Percentiles rank a stretch among this genome's conserved stretches.
phyloP scores from a whole-genome alignment of 176 grass and related monocot species.

The Tillandsia fasciculata region DNA sequence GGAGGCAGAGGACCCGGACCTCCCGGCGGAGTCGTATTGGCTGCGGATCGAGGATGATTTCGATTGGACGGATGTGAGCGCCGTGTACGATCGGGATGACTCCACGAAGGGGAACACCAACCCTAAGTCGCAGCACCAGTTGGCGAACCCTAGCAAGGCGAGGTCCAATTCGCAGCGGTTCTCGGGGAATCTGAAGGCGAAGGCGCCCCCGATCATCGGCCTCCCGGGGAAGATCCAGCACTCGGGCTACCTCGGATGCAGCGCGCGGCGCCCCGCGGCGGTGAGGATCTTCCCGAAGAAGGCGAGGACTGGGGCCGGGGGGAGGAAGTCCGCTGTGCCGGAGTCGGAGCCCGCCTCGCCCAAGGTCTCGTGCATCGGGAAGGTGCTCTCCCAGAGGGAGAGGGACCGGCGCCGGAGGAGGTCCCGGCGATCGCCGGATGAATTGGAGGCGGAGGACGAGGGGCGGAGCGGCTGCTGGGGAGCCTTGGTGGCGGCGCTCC shows the following conservation, averaged over 20 bases:
- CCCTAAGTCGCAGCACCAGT: slow-evolving; percentile 53
- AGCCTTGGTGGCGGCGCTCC: slow-evolving; percentile 30
- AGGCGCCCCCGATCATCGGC: slow-evolving; percentile 47
- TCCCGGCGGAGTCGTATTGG: slow-evolving; percentile 33
- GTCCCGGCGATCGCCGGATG: neutral
- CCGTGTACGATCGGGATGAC: slow-evolving; percentile 76
- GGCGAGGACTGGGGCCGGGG: slow-evolving; percentile 27
- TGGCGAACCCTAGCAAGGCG: neutral
- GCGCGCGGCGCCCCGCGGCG: slow-evolving; percentile 24
- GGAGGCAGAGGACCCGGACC: neutral
- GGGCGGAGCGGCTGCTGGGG: slow-evolving; percentile 35
- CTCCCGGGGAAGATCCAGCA: slow-evolving; percentile 35
- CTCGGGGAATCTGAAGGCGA: slow-evolving; percentile 56
- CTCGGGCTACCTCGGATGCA: slow-evolving; percentile 13
- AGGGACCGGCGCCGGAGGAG: slow-evolving; percentile 17
- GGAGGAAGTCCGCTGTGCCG: slow-evolving; percentile 39
- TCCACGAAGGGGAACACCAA: slow-evolving; percentile 91
- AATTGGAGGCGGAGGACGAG: neutral
- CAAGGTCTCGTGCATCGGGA: slow-evolving; percentile 91
- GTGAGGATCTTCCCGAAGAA: slow-evolving; percentile 56
- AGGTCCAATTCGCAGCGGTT: slow-evolving; percentile 44
- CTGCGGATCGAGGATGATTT: slow-evolving; percentile 35
- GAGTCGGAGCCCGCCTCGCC: slow-evolving; percentile 58
- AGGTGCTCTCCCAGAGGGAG: slow-evolving; percentile 51
- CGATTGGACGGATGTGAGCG: slow-evolving; percentile 49